Evolutionary conservation across 805 yeast species (phyloP).

Genomic region (Sugiyamaella lignohabitans): DNA sequence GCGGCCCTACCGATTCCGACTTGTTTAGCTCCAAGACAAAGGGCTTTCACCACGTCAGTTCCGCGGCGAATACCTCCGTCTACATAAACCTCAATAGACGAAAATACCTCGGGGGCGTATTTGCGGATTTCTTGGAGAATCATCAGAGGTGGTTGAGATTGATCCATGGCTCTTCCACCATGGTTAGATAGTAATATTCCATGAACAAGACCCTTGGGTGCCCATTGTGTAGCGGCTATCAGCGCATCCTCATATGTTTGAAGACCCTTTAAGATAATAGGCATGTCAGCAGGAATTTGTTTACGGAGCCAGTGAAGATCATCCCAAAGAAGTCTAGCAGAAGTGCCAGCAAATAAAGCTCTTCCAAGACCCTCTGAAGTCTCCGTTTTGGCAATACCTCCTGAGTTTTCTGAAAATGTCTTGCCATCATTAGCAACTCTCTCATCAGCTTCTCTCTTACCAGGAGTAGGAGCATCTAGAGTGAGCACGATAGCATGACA

Average conservation of each 20-base stretch:
- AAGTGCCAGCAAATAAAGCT: conserved; percentile 27
- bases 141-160: conserved; percentile 54
- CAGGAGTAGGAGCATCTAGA: conserved; percentile 50
- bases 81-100: conserved; percentile 47
- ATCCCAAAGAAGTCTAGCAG: conserved; percentile 28
- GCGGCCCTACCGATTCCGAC: conserved; percentile 63
- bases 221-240: conserved; percentile 45
- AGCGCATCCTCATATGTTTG: conserved; percentile 62
- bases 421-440: conserved; percentile 21
- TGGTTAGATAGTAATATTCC: conserved; percentile 68
- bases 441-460: conserved; percentile 46
- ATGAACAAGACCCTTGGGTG: conserved; percentile 35
- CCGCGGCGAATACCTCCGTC: conserved; percentile 69
- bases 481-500: conserved; percentile 46
- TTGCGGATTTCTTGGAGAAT: conserved; percentile 47
- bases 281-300: conserved; percentile 35
- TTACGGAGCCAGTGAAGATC: conserved; percentile 27
- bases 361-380: conserved; percentile 27
- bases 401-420: conserved; percentile 13
- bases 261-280: conserved; percentile 55
- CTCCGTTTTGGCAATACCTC: conserved; percentile 2
- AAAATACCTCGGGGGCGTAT: conserved; percentile 34
- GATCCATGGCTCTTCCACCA: conserved; percentile 69
- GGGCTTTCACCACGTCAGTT: conserved; percentile 57
- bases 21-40: conserved; percentile 61